phyloP scores from a whole-genome alignment of 2,329 filamentous ascomycete genomes.

The Aurifilum marmelostoma region DNA sequence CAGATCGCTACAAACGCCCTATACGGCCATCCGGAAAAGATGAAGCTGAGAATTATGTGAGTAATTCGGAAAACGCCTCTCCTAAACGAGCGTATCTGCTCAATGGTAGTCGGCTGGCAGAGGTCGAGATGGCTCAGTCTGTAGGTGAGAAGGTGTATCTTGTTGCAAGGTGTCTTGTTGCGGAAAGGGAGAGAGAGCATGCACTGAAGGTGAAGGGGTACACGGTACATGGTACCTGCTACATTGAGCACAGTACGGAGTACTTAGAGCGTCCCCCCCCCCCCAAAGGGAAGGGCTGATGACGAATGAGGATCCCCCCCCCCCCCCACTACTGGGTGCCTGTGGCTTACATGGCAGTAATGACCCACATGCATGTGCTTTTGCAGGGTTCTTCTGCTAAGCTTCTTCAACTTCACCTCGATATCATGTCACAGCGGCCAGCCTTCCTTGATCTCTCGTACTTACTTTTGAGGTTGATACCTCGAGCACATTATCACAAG shows the following conservation, averaged over 20 bases:
- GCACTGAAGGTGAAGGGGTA: not conserved
- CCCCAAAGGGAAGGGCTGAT: too few species aligned
- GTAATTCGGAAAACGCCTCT: not conserved
- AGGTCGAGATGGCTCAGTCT: not conserved
- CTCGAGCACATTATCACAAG: not conserved
- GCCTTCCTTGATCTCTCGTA: too few species aligned
- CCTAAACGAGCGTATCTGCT: not conserved
- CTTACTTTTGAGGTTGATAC: not conserved
- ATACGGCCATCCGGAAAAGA: not conserved
- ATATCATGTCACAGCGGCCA: too few species aligned
- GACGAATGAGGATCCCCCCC: too few species aligned
- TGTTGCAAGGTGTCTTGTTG: slow-evolving; percentile 31
- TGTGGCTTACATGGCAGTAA: slow-evolving; percentile 7
- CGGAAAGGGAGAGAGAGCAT: not conserved
- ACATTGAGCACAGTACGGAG: too few species aligned
- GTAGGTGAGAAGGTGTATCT: not conserved
- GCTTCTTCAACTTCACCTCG: not conserved
- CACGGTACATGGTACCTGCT: not conserved
- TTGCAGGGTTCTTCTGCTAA: not conserved
- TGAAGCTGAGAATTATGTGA: not conserved
- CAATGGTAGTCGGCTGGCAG: not conserved
- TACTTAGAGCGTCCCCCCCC: too few species aligned
- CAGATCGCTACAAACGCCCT: not conserved
- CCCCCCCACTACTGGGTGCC: not conserved
- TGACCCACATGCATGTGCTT: slow-evolving; percentile 17